These are phyloP conservation scores for Ascoidea asiatica DNA, from an alignment of 805 yeast genomes.

Conservation along the genomic window DNA sequence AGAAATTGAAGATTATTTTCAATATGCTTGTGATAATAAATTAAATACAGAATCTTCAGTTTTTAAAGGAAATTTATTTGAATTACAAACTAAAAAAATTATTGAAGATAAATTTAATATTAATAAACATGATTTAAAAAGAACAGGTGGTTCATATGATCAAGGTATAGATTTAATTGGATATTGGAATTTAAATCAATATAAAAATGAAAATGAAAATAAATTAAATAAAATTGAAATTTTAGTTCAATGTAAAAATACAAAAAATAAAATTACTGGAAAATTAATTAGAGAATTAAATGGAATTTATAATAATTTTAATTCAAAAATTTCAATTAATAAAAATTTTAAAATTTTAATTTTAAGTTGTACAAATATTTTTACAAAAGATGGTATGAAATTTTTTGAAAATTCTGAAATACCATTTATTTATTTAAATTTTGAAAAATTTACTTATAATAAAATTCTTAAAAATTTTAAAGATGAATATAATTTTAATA, in stretches of 20 bases:
- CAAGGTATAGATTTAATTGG: slow-evolving; percentile 8
- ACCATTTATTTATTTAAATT: not conserved
- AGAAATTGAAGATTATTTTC: not conserved
- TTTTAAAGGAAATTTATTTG: slow-evolving; percentile 7
- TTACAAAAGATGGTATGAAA: too few species aligned
- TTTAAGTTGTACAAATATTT: too few species aligned
- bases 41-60: slow-evolving; percentile 3
- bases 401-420: too few species aligned
- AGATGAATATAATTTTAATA: not conserved
- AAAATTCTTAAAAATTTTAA: not conserved
- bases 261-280: slow-evolving; percentile 5
- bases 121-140: not conserved
- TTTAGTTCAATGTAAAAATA: slow-evolving; percentile 8
- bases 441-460: too few species aligned
- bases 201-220: not conserved
- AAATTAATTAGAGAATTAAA: slow-evolving; percentile 6
- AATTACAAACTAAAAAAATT: slow-evolving; percentile 5
- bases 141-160: slow-evolving; percentile 10
- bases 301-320: slow-evolving; percentile 3
- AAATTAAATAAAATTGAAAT: not conserved
- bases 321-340: not conserved
- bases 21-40: slow-evolving; percentile 3
- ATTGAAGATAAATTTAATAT: slow-evolving; percentile 2
- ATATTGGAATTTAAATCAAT: slow-evolving; percentile 8
- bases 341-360: too few species aligned